Base-by-base conservation (phyloP, 768 basidiomycete genomes). In the Floccularia luteovirens region DNA sequence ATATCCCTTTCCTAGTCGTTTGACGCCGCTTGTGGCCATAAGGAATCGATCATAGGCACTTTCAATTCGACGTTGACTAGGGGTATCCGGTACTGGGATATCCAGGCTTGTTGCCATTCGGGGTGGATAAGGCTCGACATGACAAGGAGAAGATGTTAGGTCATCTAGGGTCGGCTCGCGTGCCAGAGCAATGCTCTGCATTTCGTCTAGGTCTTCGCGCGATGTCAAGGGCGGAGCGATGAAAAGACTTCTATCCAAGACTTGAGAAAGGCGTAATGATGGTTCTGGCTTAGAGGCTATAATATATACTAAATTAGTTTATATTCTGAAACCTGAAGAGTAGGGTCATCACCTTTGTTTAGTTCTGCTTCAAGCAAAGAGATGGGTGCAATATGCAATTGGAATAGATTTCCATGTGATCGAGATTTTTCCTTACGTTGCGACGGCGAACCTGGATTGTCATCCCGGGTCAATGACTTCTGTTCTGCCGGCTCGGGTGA, bases 21-120 rank as follows among this genome's bases (percentile, higher is more conserved):
- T 88, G 28, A 90, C 86, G 20, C 82, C 82, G 1, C 79, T 75
- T 1, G 83, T 85, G 8, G 85, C 80, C 82, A 88, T 84, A 21
- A 90, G 66, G 64, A 89, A 82, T 30, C 82, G 76, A 48, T 90
- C 88, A 45, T 90, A 90, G 13, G 83, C 81, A 41, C 75, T 75
- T 61, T 89, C 86, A 20, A 84, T 52, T 33, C 72, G 75, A 30
- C 71, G 77, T 43, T 64, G 74, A 41, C 69, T 70, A 0, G 82
- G 79, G 0, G 79, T 70, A 43, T 80, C 76, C 3, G 63, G 66
- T 7, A 70, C 51, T 14, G 53, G 47, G 3, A 51, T 49, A 6
- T 62, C 59, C 8, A 58, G 54, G 24, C 62, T 63, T 14, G 52
- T 55, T 1, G 64, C 57, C 41, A 66, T 60, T 42, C 76, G 61